Conservation (phyloP, 352 stramenopile genomes). For the Phytophthora colocasiae region DNA sequence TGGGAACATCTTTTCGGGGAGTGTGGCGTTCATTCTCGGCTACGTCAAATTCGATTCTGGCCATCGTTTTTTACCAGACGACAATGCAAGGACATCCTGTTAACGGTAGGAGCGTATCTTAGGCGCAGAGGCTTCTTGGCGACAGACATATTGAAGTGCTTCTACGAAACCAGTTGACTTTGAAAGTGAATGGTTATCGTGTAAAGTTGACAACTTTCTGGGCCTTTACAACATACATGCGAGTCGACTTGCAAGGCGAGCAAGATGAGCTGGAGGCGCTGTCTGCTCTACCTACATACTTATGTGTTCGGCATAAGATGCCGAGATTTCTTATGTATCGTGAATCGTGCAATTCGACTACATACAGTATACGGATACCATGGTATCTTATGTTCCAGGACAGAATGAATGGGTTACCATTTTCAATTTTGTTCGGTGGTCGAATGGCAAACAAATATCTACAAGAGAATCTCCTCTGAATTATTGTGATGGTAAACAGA, state of each 20-base stretch:
- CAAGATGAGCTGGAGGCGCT: background rate
- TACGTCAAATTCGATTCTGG: constrained; percentile 10
- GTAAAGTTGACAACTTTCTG: constrained; percentile 4
- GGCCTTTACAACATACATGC: background rate
- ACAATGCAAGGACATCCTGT: background rate
- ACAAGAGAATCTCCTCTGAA: too few relatives aligned
- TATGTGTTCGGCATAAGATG: too few relatives aligned
- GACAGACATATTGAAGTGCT: background rate
- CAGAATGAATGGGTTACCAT: too few relatives aligned
- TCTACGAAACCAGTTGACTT: constrained; percentile 12
- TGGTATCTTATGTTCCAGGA: too few relatives aligned
- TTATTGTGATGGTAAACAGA: too few relatives aligned
- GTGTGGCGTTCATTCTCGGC: constrained; percentile 34
- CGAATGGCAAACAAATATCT: too few relatives aligned
- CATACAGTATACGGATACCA: too few relatives aligned
- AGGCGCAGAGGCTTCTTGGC: background rate
- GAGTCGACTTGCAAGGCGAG: background rate
- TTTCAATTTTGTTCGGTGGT: too few relatives aligned
- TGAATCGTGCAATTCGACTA: too few relatives aligned
- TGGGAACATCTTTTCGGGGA: constrained; percentile 48
- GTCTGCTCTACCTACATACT: too few relatives aligned
- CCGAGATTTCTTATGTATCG: too few relatives aligned
- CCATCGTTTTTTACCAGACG: background rate
- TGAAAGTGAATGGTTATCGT: background rate
- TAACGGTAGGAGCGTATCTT: constrained; percentile 14